Percentiles rank a stretch among this genome's conserved stretches.
phyloP scores from a whole-genome alignment of 2,329 filamentous ascomycete genomes.

The Aulographum hederae region DNA sequence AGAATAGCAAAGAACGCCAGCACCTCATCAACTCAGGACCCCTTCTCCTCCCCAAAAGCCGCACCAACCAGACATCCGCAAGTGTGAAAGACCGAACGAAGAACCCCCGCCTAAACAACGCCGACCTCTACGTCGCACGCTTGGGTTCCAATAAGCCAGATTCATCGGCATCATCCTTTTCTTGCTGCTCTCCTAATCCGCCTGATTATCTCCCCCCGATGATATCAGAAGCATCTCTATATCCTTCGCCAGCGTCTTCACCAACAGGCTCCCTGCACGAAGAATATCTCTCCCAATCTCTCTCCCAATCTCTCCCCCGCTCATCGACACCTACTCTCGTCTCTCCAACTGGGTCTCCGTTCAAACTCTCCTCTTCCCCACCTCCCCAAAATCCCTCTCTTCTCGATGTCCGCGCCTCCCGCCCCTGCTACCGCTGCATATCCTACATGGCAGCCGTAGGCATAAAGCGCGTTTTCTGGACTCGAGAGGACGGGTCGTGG shows the following conservation, averaged over 20 bases:
- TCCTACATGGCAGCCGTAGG: constrained; percentile 32
- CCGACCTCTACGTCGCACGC: constrained; percentile 32
- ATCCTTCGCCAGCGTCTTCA: neutral
- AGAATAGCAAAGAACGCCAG: no score
- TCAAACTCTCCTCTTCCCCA: neutral
- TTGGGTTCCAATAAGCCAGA: constrained; percentile 13
- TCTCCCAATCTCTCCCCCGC: neutral
- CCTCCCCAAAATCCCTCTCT: constrained; percentile 1
- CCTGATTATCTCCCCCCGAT: neutral
- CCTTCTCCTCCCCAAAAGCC: constrained; percentile 13
- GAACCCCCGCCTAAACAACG: constrained; percentile 26
- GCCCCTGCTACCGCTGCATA: constrained; percentile 34
- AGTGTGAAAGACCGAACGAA: constrained; percentile 23
- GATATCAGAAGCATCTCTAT: neutral
- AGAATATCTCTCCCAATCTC: constrained; percentile 11
- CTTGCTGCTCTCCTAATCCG: neutral
- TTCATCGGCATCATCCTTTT: no score
- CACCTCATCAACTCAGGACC: neutral
- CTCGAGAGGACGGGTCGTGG: constrained; percentile 28
- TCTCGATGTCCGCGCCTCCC: constrained; percentile 18
- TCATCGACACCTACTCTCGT: neutral
- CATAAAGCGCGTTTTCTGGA: constrained; percentile 36
- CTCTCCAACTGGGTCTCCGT: neutral
- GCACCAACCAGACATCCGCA: constrained; percentile 8
- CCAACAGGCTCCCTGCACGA: constrained; percentile 27